Percentiles rank a stretch among this genome's conserved stretches.
Evolutionary conservation across 2,329 filamentous ascomycete genomes (phyloP).

Genomic region (Hypoxylon sp.): DNA sequence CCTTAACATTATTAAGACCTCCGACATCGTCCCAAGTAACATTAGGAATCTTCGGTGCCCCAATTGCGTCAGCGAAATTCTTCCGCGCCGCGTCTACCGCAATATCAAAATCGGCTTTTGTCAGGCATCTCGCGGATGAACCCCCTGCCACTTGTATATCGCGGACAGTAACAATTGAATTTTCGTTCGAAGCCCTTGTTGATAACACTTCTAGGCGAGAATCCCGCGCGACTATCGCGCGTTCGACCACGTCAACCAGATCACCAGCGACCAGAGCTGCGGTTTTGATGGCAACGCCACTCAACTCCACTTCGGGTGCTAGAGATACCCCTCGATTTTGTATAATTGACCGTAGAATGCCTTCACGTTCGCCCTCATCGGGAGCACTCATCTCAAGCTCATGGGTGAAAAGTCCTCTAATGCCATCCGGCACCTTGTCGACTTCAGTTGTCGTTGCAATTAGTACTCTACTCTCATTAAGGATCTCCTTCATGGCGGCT

Average conservation of each 20-base stretch:
- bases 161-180: constrained; percentile 72
- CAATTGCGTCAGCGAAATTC: constrained; percentile 98
- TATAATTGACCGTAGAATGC: constrained; percentile 84
- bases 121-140: constrained; percentile 81
- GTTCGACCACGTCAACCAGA: constrained; percentile 92
- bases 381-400: constrained; percentile 95
- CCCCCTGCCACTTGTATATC: constrained; percentile 94
- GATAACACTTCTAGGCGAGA: constrained; percentile 83
- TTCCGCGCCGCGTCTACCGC: constrained; percentile 96
- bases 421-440: constrained; percentile 91
- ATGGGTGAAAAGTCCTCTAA: constrained; percentile 93
- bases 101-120: constrained; percentile 87
- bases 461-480: constrained; percentile 84
- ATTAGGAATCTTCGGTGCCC: constrained; percentile 97
- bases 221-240: constrained; percentile 83
- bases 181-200: constrained; percentile 58
- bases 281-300: constrained; percentile 91
- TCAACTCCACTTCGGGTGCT: constrained; percentile 86
- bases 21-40: constrained; percentile 97
- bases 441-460: constrained; percentile 96
- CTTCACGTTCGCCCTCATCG: constrained; percentile 92
- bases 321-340: constrained; percentile 82
- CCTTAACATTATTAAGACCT: constrained; percentile 93
- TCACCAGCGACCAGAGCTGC: constrained; percentile 96
- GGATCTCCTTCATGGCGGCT: constrained; percentile 84